A percentile compares a stretch with the other conserved stretches of the same genome.
phyloP scores from a whole-genome alignment of 2,329 filamentous ascomycete species.

The Trichoderma koningiopsis region DNA sequence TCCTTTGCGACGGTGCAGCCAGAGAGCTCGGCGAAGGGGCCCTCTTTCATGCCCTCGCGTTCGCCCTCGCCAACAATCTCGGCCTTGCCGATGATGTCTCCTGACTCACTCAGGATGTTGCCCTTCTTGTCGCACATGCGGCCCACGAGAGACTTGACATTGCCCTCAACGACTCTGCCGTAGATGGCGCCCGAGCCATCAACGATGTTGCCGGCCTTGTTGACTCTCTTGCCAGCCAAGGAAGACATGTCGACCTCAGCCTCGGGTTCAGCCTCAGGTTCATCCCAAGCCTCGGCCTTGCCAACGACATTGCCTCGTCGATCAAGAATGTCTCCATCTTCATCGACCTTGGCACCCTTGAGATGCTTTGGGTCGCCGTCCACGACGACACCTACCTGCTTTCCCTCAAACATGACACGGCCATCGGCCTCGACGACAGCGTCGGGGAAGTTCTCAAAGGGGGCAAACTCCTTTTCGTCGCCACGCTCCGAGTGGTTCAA shows the following conservation, averaged over 20 bases:
- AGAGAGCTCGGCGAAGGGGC: constrained; percentile 67
- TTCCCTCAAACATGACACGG: constrained; percentile 52
- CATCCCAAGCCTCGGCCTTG: constrained; percentile 68
- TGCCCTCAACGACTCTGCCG: constrained; percentile 68
- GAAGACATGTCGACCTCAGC: constrained; percentile 62
- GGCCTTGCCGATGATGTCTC: constrained; percentile 67
- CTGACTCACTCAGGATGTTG: constrained; percentile 72
- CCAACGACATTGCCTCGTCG: constrained; percentile 68
- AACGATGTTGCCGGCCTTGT: constrained; percentile 67
- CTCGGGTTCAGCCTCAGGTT: constrained; percentile 49
- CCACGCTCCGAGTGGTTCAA: constrained; percentile 55
- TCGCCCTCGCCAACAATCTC: constrained; percentile 70
- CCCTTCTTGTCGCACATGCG: constrained; percentile 73
- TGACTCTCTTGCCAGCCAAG: constrained; percentile 69
- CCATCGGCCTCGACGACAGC: constrained; percentile 58
- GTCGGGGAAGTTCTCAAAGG: constrained; percentile 61
- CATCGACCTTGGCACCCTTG: constrained; percentile 65
- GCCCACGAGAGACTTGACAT: constrained; percentile 63
- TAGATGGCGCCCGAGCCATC: constrained; percentile 58
- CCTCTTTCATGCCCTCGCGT: constrained; percentile 63
- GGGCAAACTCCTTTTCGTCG: constrained; percentile 49
- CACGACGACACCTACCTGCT: constrained; percentile 61
- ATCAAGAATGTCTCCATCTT: constrained; percentile 70
- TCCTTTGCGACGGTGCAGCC: constrained; percentile 69
- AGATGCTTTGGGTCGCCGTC: constrained; percentile 67